These are phyloP conservation scores for Fusarium sp. DNA, from an alignment of 2,329 filamentous ascomycete genomes.

Conservation along the genomic window DNA sequence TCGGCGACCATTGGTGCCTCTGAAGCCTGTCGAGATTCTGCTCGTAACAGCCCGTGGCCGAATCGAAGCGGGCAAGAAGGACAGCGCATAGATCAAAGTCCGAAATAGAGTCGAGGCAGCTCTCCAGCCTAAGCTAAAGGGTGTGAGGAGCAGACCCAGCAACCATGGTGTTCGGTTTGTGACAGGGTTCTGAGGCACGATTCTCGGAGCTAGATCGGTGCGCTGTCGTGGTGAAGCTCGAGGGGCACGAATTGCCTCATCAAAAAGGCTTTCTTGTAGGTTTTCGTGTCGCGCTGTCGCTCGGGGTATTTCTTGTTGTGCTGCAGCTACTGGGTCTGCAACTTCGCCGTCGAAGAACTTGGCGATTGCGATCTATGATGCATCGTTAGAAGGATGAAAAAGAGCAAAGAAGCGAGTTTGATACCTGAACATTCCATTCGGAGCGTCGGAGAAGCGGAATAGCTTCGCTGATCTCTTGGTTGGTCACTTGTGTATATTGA, in stretches of 20 bases:
- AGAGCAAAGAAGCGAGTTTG: neutral
- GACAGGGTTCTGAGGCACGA: constrained; percentile 80
- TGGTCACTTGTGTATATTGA: constrained; percentile 88
- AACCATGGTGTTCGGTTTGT: constrained; percentile 78
- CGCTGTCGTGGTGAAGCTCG: constrained; percentile 41
- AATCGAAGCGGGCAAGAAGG: constrained; percentile 77
- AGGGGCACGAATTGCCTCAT: constrained; percentile 37
- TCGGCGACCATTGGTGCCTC: constrained; percentile 75
- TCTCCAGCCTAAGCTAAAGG: constrained; percentile 81
- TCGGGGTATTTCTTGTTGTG: constrained; percentile 70
- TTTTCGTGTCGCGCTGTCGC: constrained; percentile 76
- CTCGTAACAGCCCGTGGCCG: constrained; percentile 65
- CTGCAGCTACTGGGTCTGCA: constrained; percentile 82
- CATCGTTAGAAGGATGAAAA: neutral
- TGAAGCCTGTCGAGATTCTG: constrained; percentile 60
- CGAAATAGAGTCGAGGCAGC: constrained; percentile 75
- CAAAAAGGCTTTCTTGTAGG: constrained; percentile 68
- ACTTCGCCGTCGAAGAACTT: constrained; percentile 98
- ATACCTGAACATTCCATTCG: constrained; percentile 94
- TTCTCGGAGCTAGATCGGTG: constrained; percentile 79
- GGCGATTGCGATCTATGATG: constrained; percentile 83
- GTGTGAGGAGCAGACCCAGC: constrained; percentile 80
- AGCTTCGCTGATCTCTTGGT: constrained; percentile 80
- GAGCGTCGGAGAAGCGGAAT: constrained; percentile 83
- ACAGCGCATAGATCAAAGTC: constrained; percentile 79